Base-by-base conservation (phyloP, 768 basidiomycete genomes). In the Termitomyces sp. region DNA sequence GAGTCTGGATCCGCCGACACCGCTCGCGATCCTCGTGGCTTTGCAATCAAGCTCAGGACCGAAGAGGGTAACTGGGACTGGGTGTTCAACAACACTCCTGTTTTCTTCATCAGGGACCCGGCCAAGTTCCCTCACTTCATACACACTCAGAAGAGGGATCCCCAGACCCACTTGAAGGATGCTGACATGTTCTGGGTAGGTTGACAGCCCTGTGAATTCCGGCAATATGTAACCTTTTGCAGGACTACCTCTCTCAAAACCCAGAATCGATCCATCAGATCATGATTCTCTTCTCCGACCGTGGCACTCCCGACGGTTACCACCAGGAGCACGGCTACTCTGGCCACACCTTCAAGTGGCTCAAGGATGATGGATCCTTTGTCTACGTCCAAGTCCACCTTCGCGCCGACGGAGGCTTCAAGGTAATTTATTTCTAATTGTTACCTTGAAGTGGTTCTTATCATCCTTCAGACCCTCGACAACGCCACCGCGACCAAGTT, bases 41-140 rank as follows among this genome's bases (percentile, higher is more conserved):
- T 97, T 67, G 89, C 96, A 5, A 68, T 90, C 73, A 90, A 95
- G 74, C 79, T 98, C 61, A 90, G 84, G 71, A 94, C 96, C 0
- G 85, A 92, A 3, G 83, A 97, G 70, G 96, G 96, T 20, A 95
- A 92, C 78, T 84, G 85, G 72, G 94, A 97, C 70, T 90, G 90
- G 81, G 94, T 94, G 65, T 83, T 88, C 84, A 92, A 93, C 76
- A 93, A 94, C 76, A 92, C 90, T 14, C 92, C 94, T 47, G 81
- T 95, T 63, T 94, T 94, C 84, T 89, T 92, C 78, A 84, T 97
- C 71, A 83, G 87, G 63, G 86, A 95, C 70, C 84, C 90, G 14
- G 81, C 88, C 72, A 87, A 93, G 73, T 97, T 96, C 81, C 87
- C 91, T 46, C 92, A 97, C 76, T 87, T 97, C 72, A 91, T 96